Conservation (phyloP, 1,284 basidiomycete species). For the Boletus semigastroideus region DNA sequence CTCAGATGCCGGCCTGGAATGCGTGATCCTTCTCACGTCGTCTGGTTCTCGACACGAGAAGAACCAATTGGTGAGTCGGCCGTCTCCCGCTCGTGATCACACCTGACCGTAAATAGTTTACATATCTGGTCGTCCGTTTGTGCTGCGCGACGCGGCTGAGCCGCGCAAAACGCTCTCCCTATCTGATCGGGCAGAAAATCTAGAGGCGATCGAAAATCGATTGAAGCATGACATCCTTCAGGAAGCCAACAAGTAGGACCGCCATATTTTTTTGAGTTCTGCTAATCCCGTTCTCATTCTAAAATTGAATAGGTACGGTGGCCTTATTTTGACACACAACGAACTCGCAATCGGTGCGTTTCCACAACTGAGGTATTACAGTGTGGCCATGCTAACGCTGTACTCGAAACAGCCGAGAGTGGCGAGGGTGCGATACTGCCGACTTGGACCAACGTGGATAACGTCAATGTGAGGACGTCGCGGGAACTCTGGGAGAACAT, state of each 20-base stretch:
- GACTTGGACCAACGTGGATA: conserved; percentile 94
- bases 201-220: conserved; percentile 93
- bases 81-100: not conserved
- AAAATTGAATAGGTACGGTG: conserved; percentile 65
- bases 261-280: not conserved
- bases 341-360: conserved; percentile 50
- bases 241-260: conserved; percentile 73
- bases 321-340: conserved; percentile 91
- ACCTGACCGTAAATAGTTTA: conserved; percentile 53
- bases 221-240: conserved; percentile 93
- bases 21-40: conserved; percentile 63
- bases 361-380: not conserved
- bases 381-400: conserved; percentile 36
- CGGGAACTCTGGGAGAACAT: conserved; percentile 85
- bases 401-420: conserved; percentile 53
- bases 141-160: conserved; percentile 88
- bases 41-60: conserved; percentile 85
- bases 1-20: conserved; percentile 75
- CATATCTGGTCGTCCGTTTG: conserved; percentile 93
- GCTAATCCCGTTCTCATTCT: conserved; percentile 2
- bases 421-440: conserved; percentile 84
- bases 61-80: conserved; percentile 68
- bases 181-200: conserved; percentile 90
- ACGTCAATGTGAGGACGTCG: conserved; percentile 82
- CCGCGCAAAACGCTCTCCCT: conserved; percentile 81